Base-by-base conservation (phyloP, 2,329 filamentous ascomycete species). In the Stenocarpella maydis region DNA sequence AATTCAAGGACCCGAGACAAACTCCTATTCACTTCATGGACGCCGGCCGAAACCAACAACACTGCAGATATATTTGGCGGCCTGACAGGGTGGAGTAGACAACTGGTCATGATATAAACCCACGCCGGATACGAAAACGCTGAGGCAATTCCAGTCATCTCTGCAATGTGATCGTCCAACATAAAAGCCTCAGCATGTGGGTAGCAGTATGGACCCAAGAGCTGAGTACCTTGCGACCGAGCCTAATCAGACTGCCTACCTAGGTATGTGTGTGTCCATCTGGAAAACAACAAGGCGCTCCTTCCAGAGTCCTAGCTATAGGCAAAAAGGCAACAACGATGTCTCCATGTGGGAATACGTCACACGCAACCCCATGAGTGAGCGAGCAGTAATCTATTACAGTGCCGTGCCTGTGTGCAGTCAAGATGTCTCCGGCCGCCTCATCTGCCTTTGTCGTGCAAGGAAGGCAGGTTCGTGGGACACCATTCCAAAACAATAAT, bases 1-100 rank as follows among this genome's bases (percentile, higher is more conserved):
- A 63, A 49, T 45, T 63, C 28, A 63, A 24, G 41, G 8, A 49
- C 24, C 54, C 54, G 54, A 58, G 54, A 10, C 49, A 19, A 24
- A 19, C n/a, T 49, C 28, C 58, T 49, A 9, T 34, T 21, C 14
- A 24, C 28, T 15, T 19, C 28, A 63, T 17, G 21, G n/a, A n/a
- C 17, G 26, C 28, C 34, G 31, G 26, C n/a, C 31, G 31, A 34
- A 34, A 9, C 31, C 31, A 9, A 34, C 31, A 9, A 34, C 31
- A 4, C 31, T 34, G 31, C 31, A 34, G 31, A 34, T 9, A 34
- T n/a, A n/a, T n/a, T n/a, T n/a, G n/a, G n/a, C n/a, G n/a, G 9
- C 31, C 31, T 34, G n/a, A 14, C 31, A 37, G 14, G 58, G 41
- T 28, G 26, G 41, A 61, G 41, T 17, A 8, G 19, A 47, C 19